Evolutionary conservation across 805 yeast species (phyloP).

Genomic region (Kurtzmaniella cleridarum): DNA sequence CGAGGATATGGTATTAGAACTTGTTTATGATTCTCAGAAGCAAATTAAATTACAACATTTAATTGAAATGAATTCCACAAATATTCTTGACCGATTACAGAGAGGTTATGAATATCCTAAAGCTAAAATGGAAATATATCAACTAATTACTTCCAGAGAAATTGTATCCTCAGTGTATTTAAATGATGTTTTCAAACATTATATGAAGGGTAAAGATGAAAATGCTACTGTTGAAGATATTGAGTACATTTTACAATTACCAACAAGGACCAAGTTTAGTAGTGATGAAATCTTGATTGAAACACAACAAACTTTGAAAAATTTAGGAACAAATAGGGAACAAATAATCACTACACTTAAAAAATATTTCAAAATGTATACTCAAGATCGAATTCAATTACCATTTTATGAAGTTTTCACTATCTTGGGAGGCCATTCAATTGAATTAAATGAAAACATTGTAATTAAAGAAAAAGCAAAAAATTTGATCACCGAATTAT

Average conservation of each 20-base stretch:
- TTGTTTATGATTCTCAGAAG: constrained; percentile 7
- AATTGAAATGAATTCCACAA: constrained; percentile 20
- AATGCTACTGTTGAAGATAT: not conserved
- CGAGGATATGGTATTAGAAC: constrained; percentile 7
- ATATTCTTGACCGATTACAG: constrained; percentile 10
- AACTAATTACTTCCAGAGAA: constrained; percentile 2
- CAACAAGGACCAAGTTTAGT: not conserved
- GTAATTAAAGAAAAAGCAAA: constrained; percentile 32
- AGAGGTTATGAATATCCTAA: not conserved
- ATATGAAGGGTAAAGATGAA: not conserved
- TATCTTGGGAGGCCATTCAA: constrained; percentile 25
- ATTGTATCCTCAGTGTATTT: constrained; percentile 3
- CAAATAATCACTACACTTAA: not conserved
- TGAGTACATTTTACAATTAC: not conserved
- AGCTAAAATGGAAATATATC: constrained; percentile 4
- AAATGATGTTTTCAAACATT: constrained; percentile 1
- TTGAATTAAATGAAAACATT: constrained; percentile 8
- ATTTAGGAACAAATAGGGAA: not conserved
- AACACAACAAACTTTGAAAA: not conserved
- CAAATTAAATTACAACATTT: constrained; percentile 15
- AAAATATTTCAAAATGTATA: not conserved
- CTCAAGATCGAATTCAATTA: constrained; percentile 10
- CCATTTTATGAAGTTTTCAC: constrained; percentile 39
- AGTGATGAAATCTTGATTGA: not conserved
- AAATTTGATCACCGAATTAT: constrained; percentile 31